Percentiles rank a stretch among this genome's conserved stretches.
These are phyloP conservation scores for Yarrowia osloensis DNA, from an alignment of 805 yeast species.

Conservation along the genomic window DNA sequence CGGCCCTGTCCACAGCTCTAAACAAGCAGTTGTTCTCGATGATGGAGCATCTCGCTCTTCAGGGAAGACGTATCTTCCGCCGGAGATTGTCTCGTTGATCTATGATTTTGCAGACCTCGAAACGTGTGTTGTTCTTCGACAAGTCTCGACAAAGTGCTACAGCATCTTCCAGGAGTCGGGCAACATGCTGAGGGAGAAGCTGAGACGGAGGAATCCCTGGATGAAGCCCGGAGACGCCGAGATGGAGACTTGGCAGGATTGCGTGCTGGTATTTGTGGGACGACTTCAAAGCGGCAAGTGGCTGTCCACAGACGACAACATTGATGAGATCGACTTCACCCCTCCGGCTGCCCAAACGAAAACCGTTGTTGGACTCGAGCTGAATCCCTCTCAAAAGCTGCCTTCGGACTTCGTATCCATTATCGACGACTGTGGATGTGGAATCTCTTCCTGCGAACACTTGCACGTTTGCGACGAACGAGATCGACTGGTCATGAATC, in stretches of 20 bases:
- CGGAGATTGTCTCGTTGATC: background rate
- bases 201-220: background rate
- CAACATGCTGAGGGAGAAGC: too few species aligned
- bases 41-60: background rate
- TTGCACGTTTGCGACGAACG: background rate
- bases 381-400: background rate
- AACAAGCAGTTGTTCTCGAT: background rate
- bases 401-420: background rate
- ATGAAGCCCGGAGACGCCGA: background rate
- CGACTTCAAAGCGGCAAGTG: background rate
- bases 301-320: background rate
- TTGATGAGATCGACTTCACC: background rate
- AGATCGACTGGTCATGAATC: background rate
- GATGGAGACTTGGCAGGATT: background rate
- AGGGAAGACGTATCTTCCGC: background rate
- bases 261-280: background rate
- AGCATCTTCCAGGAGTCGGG: background rate
- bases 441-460: background rate
- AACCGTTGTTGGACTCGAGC: background rate
- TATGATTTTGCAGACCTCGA: background rate
- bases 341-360: background rate
- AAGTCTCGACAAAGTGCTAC: background rate
- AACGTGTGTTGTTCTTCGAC: background rate
- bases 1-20: background rate
- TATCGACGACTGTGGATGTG: background rate